A percentile compares a stretch with the other conserved stretches of the same genome.
Conservation (phyloP, 140 eudicot species). For the Erigeron philadelphicus region DNA sequence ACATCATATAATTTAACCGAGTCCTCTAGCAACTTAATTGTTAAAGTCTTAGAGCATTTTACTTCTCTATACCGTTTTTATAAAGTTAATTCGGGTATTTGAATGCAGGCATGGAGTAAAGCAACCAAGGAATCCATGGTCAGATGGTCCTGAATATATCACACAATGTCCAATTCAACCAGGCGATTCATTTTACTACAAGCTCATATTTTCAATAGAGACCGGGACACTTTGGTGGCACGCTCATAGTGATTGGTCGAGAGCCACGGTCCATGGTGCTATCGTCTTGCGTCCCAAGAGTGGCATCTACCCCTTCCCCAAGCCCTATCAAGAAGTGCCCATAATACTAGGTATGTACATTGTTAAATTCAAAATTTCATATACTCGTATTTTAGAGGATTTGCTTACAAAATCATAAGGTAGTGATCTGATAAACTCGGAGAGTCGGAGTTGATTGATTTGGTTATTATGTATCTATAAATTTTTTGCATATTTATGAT, state of each 20-base stretch:
- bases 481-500: too few species aligned
- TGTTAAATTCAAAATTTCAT: not conserved
- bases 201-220: constrained; percentile 38
- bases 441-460: too few species aligned
- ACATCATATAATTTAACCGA: too few species aligned
- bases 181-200: constrained; percentile 32
- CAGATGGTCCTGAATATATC: constrained; percentile 49
- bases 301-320: constrained; percentile 31
- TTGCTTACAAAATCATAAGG: too few species aligned
- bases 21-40: too few species aligned
- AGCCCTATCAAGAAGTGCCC: constrained; percentile 37
- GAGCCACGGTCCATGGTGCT: constrained; percentile 50
- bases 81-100: not conserved
- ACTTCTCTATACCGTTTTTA: too few species aligned
- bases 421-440: too few species aligned
- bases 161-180: constrained; percentile 54
- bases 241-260: constrained; percentile 46
- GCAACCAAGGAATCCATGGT: constrained; percentile 47
- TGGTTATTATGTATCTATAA: too few species aligned
- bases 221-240: constrained; percentile 55
- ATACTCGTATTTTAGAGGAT: not conserved
- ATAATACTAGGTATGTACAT: constrained; percentile 30
- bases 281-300: constrained; percentile 28
- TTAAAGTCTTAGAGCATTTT: too few species aligned
- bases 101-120: constrained; percentile 43